Evolutionary conservation across 257 asterid genomes (phyloP), one percentile per base, ranked within the genome.

Genomic region (Solanum etuberosum): DNA sequence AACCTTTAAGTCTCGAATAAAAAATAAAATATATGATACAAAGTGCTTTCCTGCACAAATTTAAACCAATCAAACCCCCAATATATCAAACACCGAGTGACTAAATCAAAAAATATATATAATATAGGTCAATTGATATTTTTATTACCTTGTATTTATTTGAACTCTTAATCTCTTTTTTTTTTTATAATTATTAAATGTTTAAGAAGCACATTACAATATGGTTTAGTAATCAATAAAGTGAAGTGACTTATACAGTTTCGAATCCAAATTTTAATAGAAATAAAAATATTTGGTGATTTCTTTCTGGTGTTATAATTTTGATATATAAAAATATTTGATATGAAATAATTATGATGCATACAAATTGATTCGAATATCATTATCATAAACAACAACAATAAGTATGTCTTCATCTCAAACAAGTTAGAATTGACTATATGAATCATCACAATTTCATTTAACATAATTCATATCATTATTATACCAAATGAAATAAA

Each of bases 341-440:
- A 54, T 54, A 54, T 5, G 1, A 65, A 68, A 68, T 14, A 65
- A 12, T 7, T 57, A 7, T 20, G 4, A 3, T 59, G 5, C 71
- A 63, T 5, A 11, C 3, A n/a, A 4, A 25, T 65, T 25, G 4
- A 2, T 4, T 65, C 72, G 1, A 27, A 13, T 20, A 13, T 7
- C 15, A 27, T 4, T 0, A 25, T 27, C 9, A 65, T 27, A 25
- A 65, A 12, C 9, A 25, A 65, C 20, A 25, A 27, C 9, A 65
- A 27, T 25, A 25, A 13, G 9, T 65, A 25, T 8, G 7, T 13
- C 20, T 65, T 27, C 13, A 2, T 65, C 73, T 3, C 9, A 2
- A 14, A 29, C 0, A 11, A 65, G 9, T 12, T 65, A 12, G 0
- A 1, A 2, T 25, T 3, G 3, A 4, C 9, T 4, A 2, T 12